phyloP scores from a whole-genome alignment of 139 green algal genomes.

The Trebouxia sp. region DNA sequence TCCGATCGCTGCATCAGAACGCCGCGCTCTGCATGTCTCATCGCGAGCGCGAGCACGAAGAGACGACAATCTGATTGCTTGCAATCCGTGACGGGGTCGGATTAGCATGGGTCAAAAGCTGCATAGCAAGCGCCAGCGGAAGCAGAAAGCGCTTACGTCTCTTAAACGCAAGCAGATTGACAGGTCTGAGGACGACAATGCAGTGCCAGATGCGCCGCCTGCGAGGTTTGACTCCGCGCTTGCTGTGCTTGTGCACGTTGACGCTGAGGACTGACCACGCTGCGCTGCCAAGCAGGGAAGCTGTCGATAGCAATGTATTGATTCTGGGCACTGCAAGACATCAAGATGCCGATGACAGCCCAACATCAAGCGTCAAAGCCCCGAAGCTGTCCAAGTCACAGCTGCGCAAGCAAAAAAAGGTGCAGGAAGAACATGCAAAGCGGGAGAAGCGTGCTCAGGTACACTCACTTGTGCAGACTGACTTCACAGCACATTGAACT shows the following conservation, averaged over 20 bases:
- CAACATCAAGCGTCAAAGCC: not conserved
- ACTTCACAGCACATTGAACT: too few species aligned
- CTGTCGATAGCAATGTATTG: not conserved
- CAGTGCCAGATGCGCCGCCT: too few species aligned
- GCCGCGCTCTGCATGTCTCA: too few species aligned
- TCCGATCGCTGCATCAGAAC: too few species aligned
- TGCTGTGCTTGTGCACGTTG: not conserved
- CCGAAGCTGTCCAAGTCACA: constrained; percentile 63
- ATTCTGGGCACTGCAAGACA: not conserved
- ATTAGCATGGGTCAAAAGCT: constrained; percentile 12
- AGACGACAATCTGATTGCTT: too few species aligned
- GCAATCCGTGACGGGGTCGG: too few species aligned
- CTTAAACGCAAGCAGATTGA: not conserved
- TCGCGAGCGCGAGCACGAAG: too few species aligned
- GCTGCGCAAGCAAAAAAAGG: constrained; percentile 72
- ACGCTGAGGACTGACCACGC: not conserved
- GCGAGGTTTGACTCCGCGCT: not conserved
- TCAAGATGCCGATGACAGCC: not conserved
- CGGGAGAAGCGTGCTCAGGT: constrained; percentile 45
- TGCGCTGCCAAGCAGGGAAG: not conserved
- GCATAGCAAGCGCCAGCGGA: constrained; percentile 16
- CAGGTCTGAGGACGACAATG: not conserved
- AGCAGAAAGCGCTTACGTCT: not conserved
- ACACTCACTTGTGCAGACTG: too few species aligned
- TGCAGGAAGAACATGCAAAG: constrained; percentile 69